Percentiles rank a stretch among this genome's conserved stretches.
Evolutionary conservation across 83 land plant genomes (phyloP).

Genomic region (Picea engelmannii): DNA sequence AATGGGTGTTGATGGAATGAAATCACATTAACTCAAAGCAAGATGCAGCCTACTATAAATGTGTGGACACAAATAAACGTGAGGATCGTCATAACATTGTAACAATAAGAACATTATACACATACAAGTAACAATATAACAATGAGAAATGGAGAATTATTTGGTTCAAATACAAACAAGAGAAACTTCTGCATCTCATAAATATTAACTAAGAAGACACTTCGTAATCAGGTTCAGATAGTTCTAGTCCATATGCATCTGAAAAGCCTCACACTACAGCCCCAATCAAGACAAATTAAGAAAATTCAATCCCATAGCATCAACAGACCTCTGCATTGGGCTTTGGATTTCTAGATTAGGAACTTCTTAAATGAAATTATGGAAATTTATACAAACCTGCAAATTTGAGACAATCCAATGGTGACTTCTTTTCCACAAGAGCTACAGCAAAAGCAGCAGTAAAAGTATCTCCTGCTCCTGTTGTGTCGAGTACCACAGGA

Average conservation of each 20-base stretch:
- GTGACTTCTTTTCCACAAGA: slow-evolving; percentile 70
- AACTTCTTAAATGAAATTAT: no score
- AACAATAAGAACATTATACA: neutral
- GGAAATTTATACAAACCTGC: slow-evolving; percentile 57
- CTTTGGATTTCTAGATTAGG: neutral
- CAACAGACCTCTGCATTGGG: neutral
- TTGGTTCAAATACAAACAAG: neutral
- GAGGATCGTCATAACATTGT: no score
- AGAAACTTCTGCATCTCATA: neutral
- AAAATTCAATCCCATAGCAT: neutral
- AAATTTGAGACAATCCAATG: slow-evolving; percentile 73
- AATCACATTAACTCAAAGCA: no score
- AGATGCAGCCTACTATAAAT: no score
- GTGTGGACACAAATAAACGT: no score
- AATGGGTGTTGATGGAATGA: no score
- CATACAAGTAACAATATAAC: neutral
- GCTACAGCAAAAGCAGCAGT: slow-evolving; percentile 96
- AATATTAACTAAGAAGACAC: neutral
- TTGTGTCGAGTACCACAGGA: slow-evolving; percentile 83
- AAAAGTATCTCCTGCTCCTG: slow-evolving; percentile 98
- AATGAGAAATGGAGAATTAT: neutral
- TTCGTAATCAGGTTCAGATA: neutral
- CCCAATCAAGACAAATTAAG: no score
- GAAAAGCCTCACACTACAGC: neutral
- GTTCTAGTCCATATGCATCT: neutral